Base-by-base conservation (phyloP, 2,329 filamentous ascomycete genomes). In the Tolypocladium endophyticum region DNA sequence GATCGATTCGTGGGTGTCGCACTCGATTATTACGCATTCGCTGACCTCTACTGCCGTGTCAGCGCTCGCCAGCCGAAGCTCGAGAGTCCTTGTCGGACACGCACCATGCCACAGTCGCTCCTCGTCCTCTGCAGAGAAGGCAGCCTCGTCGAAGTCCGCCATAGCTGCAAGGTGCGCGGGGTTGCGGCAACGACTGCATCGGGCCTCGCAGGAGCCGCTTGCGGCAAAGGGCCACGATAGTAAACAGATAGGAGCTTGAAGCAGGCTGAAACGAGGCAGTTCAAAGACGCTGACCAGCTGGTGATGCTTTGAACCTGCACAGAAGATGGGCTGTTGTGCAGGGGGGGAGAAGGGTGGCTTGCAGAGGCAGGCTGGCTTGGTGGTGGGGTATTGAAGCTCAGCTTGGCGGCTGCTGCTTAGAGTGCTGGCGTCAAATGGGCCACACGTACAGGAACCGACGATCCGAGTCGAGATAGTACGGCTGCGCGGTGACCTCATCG, bases 41-140 rank as follows among this genome's bases (percentile, higher is more conserved):
- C 74, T 71, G 61, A 85, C 74, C 59, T 80, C 81, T 84, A 64
- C 35, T 25, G n/a, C 35, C 33, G 36, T 56, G 63, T 66, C 57
- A 65, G 66, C 60, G 47, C 28, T 58, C 41, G 8, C 50, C 20
- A 6, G 39, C 36, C 2, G 2, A 43, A 6, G 41, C 38, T 20
- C n/a, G 16, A 36, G 14, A 8, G 18, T 20, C 25, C 36, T 18
- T 20, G 35, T 23, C 33, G 41, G 66, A 67, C 58, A 70, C 74
- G 65, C 66, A 96, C 92, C 89, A 75, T 87, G 81, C 93, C 92
- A 97, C 77, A 96, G 92, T 76, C 92, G 87, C 73, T 91, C 84
- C 77, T 91, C 90, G 74, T 85, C 87, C 75, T 92, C 88, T 74
- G 90, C 81, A 70, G 80, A 81, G 74, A 84, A 82, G 68, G 81